Conservation (phyloP, 768 basidiomycete genomes). For the Hypholoma sublateritium region DNA sequence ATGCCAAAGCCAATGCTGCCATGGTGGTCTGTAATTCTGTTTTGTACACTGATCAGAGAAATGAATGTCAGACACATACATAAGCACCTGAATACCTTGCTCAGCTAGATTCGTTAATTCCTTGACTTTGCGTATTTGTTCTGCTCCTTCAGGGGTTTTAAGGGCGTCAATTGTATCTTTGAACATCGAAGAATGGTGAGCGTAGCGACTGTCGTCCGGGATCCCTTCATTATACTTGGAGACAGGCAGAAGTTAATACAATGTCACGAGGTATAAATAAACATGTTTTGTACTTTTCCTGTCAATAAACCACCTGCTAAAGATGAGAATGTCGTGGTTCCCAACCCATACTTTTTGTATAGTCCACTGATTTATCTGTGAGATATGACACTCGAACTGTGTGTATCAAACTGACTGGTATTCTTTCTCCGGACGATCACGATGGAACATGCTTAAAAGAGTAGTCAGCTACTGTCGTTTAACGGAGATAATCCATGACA, state of each 20-base stretch:
- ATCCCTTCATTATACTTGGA: conserved; percentile 71
- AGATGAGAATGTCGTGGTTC: conserved; percentile 76
- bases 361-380: conserved; percentile 37
- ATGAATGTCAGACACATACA: neutral
- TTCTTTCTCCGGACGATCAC: conserved; percentile 80
- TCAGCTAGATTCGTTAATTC: conserved; percentile 66
- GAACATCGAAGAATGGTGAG: conserved; percentile 52
- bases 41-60: conserved; percentile 16
- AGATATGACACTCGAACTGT: neutral
- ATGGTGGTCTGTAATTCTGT: conserved; percentile 45
- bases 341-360: conserved; percentile 65
- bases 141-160: conserved; percentile 55
- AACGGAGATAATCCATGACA: neutral
- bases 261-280: neutral
- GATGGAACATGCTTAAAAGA: conserved; percentile 62
- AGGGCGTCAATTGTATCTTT: conserved; percentile 53
- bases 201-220: conserved; percentile 70
- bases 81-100: conserved; percentile 35
- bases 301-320: conserved; percentile 73
- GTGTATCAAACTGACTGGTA: conserved; percentile 46
- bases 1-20: conserved; percentile 75
- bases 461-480: neutral
- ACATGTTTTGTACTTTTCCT: conserved; percentile 53
- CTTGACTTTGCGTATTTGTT: conserved; percentile 68
- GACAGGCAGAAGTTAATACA: neutral